Conservation (phyloP, 108 stramenopile genomes). For the Pseudonitzschia pungens region DNA sequence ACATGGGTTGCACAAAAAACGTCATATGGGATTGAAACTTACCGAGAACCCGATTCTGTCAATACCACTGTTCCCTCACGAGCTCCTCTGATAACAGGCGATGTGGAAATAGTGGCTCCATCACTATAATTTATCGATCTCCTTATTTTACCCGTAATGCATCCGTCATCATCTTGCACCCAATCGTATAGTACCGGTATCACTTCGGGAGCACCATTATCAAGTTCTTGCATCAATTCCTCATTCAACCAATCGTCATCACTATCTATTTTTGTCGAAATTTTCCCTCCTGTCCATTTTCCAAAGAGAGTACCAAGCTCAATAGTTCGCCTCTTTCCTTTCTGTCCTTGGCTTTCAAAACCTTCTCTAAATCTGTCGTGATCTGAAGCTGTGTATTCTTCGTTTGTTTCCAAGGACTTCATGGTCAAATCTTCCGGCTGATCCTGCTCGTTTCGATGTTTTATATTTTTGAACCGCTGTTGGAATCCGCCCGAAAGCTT, state of each 20-base stretch:
- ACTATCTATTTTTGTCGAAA: background rate
- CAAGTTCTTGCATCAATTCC: background rate
- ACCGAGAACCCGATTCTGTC: conserved; percentile 53
- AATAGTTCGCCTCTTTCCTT: conserved; percentile 1
- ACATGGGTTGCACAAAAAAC: background rate
- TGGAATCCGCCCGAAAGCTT: background rate
- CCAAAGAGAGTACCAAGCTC: conserved; percentile 5
- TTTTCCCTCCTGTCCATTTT: background rate
- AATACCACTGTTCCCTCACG: conserved; percentile 36
- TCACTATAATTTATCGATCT: conserved; percentile 35
- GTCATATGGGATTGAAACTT: background rate
- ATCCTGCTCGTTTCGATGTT: background rate
- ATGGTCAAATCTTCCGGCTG: background rate
- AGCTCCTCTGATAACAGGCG: conserved; percentile 17
- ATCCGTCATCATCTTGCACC: conserved; percentile 48
- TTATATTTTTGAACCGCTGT: background rate
- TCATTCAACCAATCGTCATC: background rate
- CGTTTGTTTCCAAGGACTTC: background rate
- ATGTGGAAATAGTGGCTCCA: conserved; percentile 27
- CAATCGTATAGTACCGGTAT: conserved; percentile 60
- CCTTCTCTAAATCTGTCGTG: background rate
- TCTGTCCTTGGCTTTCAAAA: background rate
- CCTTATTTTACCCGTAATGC: conserved; percentile 51
- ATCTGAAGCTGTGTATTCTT: background rate
- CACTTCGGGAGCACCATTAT: conserved; percentile 11